Evolutionary conservation across 371 early-diverging fungal genomes (phyloP), one percentile per base, ranked within the genome.

Genomic region (Conidiobolus incongruus): DNA sequence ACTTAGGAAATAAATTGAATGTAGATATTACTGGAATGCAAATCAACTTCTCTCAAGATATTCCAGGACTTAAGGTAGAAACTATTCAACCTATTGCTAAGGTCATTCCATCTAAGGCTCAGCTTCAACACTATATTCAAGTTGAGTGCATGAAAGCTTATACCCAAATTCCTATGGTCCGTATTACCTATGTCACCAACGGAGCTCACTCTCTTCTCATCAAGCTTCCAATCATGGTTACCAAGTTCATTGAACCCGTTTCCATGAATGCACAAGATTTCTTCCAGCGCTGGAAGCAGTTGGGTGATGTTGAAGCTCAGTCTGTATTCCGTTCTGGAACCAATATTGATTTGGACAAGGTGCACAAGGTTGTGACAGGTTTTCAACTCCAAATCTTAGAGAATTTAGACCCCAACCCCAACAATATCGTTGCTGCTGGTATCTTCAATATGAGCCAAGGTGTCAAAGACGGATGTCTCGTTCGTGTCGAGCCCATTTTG

Each of bases 241-340:
- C 79, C 11, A 88, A 88, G 44, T 96, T 96, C 55, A 67, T 84
- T 49, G 79, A 82, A 28, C 84, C 87, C 1, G 80, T 89, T 11
- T 60, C 60, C 12, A 73, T 96, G 54, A 53, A 70, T 17, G 68
- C 74, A 4, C 45, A 58, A n/a, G 89, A 86, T 58, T 96, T 89
- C 56, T 87, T 92, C 52, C 60, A 65, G 15, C 72, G 94, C 17
- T 96, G 97, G 97, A 80, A 77, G 53, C 94, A 92, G 57, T 78
- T 96, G 47, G 92, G 87, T 16, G 88, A 79, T 0, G 56, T 77
- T 4, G 91, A 90, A 50, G 63, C 59, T 17, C 84, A 82, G 51
- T 56, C 53, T 20, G 68, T 83, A 33, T 76, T 83, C 53, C 60
- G 63, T 39, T 59, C 71, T 16, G 60, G 62, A 4, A 54, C 54